A percentile compares a stretch with the other conserved stretches of the same genome.
These are phyloP conservation scores for Cercospora sp. DNA, from an alignment of 2,329 filamentous ascomycete genomes.

Conservation along the genomic window DNA sequence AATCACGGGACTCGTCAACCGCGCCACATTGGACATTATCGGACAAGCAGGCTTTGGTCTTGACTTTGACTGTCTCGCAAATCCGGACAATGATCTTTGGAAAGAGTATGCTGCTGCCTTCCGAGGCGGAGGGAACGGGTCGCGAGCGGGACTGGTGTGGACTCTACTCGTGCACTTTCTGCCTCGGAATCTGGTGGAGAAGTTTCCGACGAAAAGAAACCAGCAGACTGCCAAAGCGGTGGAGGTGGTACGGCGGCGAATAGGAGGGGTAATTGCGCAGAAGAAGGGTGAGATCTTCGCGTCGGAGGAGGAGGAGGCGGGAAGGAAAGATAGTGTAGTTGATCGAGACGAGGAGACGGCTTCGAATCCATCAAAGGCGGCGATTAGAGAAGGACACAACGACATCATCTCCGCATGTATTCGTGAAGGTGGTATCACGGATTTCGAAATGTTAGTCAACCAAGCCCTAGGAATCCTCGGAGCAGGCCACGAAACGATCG, in stretches of 20 bases:
- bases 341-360: not conserved
- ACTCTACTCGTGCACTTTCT: not conserved
- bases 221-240: not conserved
- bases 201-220: not conserved
- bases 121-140: not conserved
- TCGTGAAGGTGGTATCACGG: not conserved
- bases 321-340: not conserved
- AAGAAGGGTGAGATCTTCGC: not conserved
- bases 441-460: not conserved
- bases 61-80: conserved; percentile 40
- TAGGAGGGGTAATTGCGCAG: not conserved
- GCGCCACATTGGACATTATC: conserved; percentile 46
- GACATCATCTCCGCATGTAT: not conserved
- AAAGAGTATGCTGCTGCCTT: not conserved
- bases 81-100: not conserved
- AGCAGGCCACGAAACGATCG: not conserved
- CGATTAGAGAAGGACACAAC: not conserved
- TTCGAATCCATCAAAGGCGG: not conserved
- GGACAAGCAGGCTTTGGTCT: conserved; percentile 45
- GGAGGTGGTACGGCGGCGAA: not conserved
- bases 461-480: not conserved
- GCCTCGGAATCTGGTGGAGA: not conserved
- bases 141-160: not conserved
- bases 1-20: not conserved
- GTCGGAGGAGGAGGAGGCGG: not conserved